Percentiles rank a stretch among this genome's conserved stretches.
Evolutionary conservation across 441 rosid species (phyloP).

Genomic region (Macaranga tanarius): DNA sequence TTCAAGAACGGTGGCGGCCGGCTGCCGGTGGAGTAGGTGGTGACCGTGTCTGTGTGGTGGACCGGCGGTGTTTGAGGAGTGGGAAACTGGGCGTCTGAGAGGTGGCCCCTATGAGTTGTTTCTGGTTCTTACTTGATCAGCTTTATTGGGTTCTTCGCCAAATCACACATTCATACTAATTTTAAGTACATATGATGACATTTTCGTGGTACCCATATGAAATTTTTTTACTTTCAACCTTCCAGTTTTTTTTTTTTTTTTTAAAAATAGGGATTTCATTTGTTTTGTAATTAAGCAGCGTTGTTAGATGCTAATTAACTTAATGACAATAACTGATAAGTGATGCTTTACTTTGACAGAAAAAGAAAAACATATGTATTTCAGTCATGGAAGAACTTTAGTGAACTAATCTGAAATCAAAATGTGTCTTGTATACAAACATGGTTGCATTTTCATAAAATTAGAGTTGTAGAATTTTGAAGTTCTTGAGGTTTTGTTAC

Average conservation of each 20-base stretch:
- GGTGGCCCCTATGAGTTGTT: neutral
- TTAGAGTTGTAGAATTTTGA: too few relatives aligned
- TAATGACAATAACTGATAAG: too few relatives aligned
- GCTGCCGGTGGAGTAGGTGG: neutral
- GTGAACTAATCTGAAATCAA: too few relatives aligned
- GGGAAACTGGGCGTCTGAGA: neutral
- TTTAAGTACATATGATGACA: neutral
- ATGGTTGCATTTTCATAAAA: too few relatives aligned
- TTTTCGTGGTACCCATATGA: neutral
- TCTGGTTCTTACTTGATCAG: conserved; percentile 10
- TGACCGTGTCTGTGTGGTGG: neutral
- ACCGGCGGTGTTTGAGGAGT: neutral
- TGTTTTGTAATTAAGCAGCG: neutral
- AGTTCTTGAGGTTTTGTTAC: too few relatives aligned
- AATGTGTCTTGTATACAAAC: too few relatives aligned
- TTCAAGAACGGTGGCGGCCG: neutral
- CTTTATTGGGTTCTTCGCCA: conserved; percentile 24
- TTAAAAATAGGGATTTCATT: neutral
- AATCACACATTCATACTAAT: neutral
- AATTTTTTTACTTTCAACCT: neutral
- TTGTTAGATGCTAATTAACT: too few relatives aligned
- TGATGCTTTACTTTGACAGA: too few relatives aligned
- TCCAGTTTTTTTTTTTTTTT: neutral
- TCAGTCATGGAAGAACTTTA: too few relatives aligned
- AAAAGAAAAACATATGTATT: too few relatives aligned